Conservation (phyloP, 148 eudicot genomes). For the Polygonum aviculare region DNA sequence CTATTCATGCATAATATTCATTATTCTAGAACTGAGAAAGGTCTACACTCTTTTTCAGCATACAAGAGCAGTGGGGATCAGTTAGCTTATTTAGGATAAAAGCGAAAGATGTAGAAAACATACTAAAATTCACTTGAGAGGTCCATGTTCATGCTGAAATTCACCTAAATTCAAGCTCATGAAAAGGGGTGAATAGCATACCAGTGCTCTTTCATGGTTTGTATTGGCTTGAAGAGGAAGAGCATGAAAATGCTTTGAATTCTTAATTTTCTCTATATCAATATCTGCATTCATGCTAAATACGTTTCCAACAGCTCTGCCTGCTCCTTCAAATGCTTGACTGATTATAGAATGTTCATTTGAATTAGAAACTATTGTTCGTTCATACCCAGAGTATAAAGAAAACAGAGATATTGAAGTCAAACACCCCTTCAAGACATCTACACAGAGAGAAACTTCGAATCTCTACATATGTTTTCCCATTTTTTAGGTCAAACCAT, state of each 20-base stretch:
- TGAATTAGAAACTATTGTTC: background rate
- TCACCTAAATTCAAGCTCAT: background rate
- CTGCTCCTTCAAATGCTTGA: constrained; percentile 87
- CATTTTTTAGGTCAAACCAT: background rate
- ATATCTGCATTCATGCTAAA: constrained; percentile 39
- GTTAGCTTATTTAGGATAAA: background rate
- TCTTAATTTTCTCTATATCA: constrained; percentile 60
- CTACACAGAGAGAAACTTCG: background rate
- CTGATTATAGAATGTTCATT: constrained; percentile 32
- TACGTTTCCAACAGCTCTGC: constrained; percentile 45
- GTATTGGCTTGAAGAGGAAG: constrained; percentile 36
- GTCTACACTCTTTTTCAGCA: background rate
- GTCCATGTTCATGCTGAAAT: background rate
- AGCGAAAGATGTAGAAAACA: background rate
- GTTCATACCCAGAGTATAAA: background rate
- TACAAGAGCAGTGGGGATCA: background rate
- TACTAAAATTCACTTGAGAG: background rate
- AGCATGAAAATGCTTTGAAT: constrained; percentile 56
- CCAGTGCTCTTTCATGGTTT: constrained; percentile 24
- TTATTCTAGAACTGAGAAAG: background rate
- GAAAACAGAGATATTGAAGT: background rate
- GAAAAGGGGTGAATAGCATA: constrained; percentile 18
- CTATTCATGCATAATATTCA: background rate
- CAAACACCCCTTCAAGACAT: background rate
- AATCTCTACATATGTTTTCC: background rate